Evolutionary conservation across 2,329 filamentous ascomycete genomes (phyloP).

Genomic region (Pseudovirgaria hyperparasitica): DNA sequence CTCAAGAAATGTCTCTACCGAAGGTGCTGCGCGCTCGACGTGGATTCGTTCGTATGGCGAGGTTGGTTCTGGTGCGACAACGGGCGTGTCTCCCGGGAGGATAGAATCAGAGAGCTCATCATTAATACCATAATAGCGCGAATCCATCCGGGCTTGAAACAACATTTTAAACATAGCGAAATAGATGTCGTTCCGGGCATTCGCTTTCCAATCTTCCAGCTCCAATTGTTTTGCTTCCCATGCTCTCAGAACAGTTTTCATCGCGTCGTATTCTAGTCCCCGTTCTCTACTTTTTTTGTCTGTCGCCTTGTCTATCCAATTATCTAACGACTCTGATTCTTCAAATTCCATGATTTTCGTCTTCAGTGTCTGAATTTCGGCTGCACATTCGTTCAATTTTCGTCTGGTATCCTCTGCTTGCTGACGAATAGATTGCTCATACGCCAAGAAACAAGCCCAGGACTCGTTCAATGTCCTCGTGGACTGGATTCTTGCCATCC

Average conservation of each 20-base stretch:
- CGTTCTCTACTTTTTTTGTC: too few species aligned
- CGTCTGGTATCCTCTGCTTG: too few species aligned
- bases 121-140: not conserved
- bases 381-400: too few species aligned
- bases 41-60: constrained; percentile 54
- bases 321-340: too few species aligned
- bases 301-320: too few species aligned
- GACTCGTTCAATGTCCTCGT: constrained; percentile 51
- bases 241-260: too few species aligned
- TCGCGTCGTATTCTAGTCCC: too few species aligned
- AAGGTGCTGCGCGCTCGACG: constrained; percentile 48
- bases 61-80: constrained; percentile 41
- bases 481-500: constrained; percentile 44
- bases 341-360: too few species aligned
- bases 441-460: constrained; percentile 51
- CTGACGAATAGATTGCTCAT: constrained; percentile 35
- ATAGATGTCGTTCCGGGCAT: too few species aligned
- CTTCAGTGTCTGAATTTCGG: too few species aligned
- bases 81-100: constrained; percentile 48
- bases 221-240: too few species aligned
- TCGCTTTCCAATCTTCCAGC: too few species aligned
- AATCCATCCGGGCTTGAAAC: constrained; percentile 21
- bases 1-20: constrained; percentile 43
- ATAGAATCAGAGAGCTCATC: constrained; percentile 11
- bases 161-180: constrained; percentile 47